Base-by-base conservation (phyloP, 176 grass and related monocot genomes). In the Raddia guianensis region DNA sequence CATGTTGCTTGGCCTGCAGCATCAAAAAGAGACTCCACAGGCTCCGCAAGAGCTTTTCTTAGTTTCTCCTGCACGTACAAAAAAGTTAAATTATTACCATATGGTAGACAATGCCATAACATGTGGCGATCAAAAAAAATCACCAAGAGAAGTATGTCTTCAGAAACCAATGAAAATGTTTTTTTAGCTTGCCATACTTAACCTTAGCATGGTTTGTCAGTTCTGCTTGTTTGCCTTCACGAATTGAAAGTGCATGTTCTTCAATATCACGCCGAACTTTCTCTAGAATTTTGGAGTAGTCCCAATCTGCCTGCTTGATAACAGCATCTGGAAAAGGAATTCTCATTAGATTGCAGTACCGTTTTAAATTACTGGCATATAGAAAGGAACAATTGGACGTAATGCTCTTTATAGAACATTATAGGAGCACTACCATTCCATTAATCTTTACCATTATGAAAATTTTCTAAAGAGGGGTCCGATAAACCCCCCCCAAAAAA, bases 11-110 rank as follows among this genome's bases (percentile, higher is more conserved):
- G 79, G 37, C 80, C 87, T 66, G 90, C 88, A 52, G 92, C 84
- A 73, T 93, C 96, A 76, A 99, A 90, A 66, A 99, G 89, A 60
- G 88, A 93, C 48, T 91, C 92, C 40, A 99, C 96, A 74, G 96
- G 96, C 87, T 93, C 96, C 54, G 85, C 84, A 45, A 99, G 88
- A 66, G 86, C 75, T 91, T 91, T 88, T 79, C 90, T 95, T 84
- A 99, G 75, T 72, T 69, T 87, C 11, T 84, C 75, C 96, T 93
- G 86, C 44, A 86, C 3, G 7, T 56, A 85, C 11, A 84, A 40
- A 57, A 49, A 67, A 80, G 13, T 66, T 6, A 8, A 76, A 72
- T 82, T 46, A 37, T 58, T 61, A 73, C 60, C 52, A 72, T 12
- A n/a, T 49, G 63, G 18, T 82, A 78, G 71, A 9, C 56, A 76